Evolutionary conservation across 2,329 filamentous ascomycete genomes (phyloP), one percentile per base, ranked within the genome.

Genomic region (Neonectria neomacrospora): DNA sequence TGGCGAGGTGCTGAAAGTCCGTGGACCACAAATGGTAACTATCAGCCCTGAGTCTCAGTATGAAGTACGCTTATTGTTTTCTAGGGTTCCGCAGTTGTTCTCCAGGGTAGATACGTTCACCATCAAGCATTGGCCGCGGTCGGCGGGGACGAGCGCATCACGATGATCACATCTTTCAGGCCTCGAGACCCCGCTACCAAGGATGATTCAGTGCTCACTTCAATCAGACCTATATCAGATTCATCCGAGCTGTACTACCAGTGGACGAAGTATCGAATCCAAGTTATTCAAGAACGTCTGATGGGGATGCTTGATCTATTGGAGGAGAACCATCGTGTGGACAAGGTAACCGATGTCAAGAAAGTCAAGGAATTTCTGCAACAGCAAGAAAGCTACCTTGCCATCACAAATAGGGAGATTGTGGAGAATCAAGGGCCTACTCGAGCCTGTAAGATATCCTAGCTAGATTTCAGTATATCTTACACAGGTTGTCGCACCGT

Each of bases 81-180:
- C 1, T 2, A 56, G 81, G 87, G 88, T 11, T 87, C 83, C 51
- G 88, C 86, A 5, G 86, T 90, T 2, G 80, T 91, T 20, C 79
- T 91, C 51, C 88, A 91, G 75, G 89, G 88, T 18, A 82, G 88
- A 22, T 90, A 90, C 77, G 89, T 91, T 64, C 84, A 86, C 65
- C 89, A 91, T 73, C 83, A 86, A 67, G 89, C 88, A 2, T 80
- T 89, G 26, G 83, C 82, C 11, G 85, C 87, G 11, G 76, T 86
- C 2, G 86, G 87, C n/a, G 81, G 81, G 9, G 81, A 82, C 18
- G 89, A 90, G 74, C 85, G 88, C 41, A 89, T 91, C 77, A 87
- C 82, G 53, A 88, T 88, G 79, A 87, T 91, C 55, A 91, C 88
- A 0, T 88, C 85, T 3, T 90, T 90, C 78, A 82, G 88, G 12